phyloP scores from a whole-genome alignment of 345 rosid species.

The Eucalyptus cladocalyx region DNA sequence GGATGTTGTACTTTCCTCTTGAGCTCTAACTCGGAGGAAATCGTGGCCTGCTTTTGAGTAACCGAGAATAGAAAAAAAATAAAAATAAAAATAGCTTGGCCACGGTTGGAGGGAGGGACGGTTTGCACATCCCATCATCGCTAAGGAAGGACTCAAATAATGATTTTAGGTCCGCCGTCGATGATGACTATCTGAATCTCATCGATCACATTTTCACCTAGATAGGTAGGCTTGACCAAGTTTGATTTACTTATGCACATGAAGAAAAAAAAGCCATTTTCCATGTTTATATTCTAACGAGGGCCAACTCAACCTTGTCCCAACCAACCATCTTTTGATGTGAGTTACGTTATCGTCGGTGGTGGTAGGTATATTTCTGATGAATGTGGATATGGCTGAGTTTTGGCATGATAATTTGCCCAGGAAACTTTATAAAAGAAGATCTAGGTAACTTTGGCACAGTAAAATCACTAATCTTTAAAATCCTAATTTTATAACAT shows the following conservation, averaged over 20 bases:
- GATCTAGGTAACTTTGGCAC: background rate
- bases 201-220: background rate
- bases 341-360: background rate
- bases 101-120: background rate
- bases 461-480: background rate
- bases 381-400: background rate
- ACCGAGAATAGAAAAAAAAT: background rate
- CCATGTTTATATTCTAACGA: background rate
- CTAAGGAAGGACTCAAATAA: background rate
- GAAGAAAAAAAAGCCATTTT: background rate
- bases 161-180: background rate
- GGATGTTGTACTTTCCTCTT: background rate
- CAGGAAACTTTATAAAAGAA: background rate
- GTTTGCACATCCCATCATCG: background rate
- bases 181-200: background rate
- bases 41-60: background rate
- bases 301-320: background rate
- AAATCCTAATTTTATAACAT: background rate
- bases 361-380: background rate
- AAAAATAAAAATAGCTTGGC: background rate
- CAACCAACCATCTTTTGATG: background rate
- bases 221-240: background rate
- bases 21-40: background rate
- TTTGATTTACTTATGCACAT: background rate
- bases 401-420: background rate